Evolutionary conservation across 805 yeast genomes (phyloP), one percentile per base, ranked within the genome.

Genomic region (Monosporozyma solicola): DNA sequence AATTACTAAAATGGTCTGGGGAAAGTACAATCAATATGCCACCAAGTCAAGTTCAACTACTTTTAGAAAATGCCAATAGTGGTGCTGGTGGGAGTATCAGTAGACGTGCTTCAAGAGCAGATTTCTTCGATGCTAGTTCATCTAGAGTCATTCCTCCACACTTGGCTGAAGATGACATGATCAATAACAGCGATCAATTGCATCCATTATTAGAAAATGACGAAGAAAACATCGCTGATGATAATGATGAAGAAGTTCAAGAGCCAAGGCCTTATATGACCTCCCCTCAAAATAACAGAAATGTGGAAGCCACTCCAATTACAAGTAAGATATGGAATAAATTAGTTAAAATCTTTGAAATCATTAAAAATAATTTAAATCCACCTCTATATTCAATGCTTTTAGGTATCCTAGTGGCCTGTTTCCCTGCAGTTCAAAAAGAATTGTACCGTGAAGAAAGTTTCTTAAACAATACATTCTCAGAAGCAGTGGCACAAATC

Each of bases 341-440:
- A 29, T 10, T 47, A 11, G 46, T 39, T 37, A 32, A 9, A 4
- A n/a, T 52, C 13, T 51, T 65, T 13, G 47, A 51, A 10, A 64
- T 59, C 41, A 58, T 80, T 32, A 62, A 70, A 47, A 58, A 68
- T 7, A 76, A 76, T 55, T 83, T 86, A 87, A 86, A 86, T 62
- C 94, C 95, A n/a, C 95, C 94, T 15, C 70, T 86, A 53, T 86
- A 83, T 69, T 83, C 95, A 8, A 86, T 86, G 91, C 63, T 82
- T 10, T 66, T 82, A 1, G 77, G 91, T 3, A 79, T 86, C 15
- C 51, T 85, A 25, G 85, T 86, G 53, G 94, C 92, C 3, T 78
- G 87, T 0, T 72, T 84, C 20, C 83, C 86, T 5, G 68, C 69
- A 3, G 58, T 86, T 16, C 85, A 83, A 61, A 69, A 72, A 39